A percentile compares a stretch with the other conserved stretches of the same genome.
Conservation (phyloP, 148 eudicot species). For the Suaeda aralocaspica region DNA sequence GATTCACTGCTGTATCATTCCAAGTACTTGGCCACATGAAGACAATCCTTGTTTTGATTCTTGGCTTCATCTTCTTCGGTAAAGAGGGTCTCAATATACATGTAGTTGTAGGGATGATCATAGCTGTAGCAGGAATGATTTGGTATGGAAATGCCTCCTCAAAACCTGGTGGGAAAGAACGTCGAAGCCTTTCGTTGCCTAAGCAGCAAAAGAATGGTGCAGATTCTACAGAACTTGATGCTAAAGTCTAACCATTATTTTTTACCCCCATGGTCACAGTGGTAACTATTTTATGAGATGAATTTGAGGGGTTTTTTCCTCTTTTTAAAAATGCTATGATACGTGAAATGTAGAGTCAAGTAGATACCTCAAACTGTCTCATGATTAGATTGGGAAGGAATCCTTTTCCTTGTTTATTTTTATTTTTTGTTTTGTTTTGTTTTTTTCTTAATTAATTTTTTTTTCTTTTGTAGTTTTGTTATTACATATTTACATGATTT, state of each 20-base stretch:
- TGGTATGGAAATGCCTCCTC: conserved; percentile 92
- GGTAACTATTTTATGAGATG: conserved; percentile 25
- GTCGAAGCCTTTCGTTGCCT: conserved; percentile 53
- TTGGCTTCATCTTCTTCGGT: conserved; percentile 81
- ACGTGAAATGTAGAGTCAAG: conserved; percentile 22
- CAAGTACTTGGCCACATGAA: conserved; percentile 97
- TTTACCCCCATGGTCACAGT: conserved; percentile 19
- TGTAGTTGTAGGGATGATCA: conserved; percentile 80
- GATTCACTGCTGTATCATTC: conserved; percentile 92
- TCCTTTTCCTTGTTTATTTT: not conserved
- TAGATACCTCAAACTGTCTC: conserved; percentile 22
- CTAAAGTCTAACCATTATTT: conserved; percentile 42
- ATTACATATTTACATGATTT: conserved; percentile 7
- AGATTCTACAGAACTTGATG: conserved; percentile 62
- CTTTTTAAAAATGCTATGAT: conserved; percentile 20
- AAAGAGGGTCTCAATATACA: conserved; percentile 88
- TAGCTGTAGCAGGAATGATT: conserved; percentile 81
- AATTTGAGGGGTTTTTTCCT: conserved; percentile 1
- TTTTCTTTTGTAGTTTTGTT: conserved; percentile 16
- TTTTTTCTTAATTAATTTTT: not conserved
- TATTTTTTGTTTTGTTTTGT: not conserved
- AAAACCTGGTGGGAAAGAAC: conserved; percentile 90
- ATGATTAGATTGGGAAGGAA: conserved; percentile 1
- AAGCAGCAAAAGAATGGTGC: conserved; percentile 56
- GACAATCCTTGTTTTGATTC: conserved; percentile 86